Evolutionary conservation across 169 alveolate genomes (phyloP).

Genomic region (Cryptosporidium ubiquitum): DNA sequence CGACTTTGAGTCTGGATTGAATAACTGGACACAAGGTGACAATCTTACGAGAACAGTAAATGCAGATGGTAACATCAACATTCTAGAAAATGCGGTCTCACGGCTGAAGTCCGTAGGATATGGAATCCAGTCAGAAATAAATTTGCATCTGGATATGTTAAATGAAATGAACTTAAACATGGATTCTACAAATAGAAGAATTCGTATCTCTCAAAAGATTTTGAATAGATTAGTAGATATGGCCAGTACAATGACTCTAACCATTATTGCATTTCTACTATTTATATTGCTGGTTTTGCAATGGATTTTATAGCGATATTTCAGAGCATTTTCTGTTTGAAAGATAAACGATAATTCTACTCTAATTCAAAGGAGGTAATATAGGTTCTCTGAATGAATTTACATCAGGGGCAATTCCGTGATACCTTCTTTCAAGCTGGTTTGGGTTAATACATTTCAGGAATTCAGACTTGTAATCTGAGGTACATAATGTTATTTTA

Average conservation of each 20-base stretch:
- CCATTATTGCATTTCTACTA: slow-evolving; percentile 44
- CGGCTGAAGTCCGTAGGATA: slow-evolving; percentile 60
- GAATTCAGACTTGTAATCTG: slow-evolving; percentile 57
- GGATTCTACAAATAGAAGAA: slow-evolving; percentile 57
- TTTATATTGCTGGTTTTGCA: slow-evolving; percentile 44
- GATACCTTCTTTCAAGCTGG: slow-evolving; percentile 76
- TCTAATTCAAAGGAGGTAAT: slow-evolving; percentile 74
- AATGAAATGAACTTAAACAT: slow-evolving; percentile 38
- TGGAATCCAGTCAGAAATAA: slow-evolving; percentile 67
- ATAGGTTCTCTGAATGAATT: slow-evolving; percentile 69
- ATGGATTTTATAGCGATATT: slow-evolving; percentile 11
- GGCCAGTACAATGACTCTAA: slow-evolving; percentile 61
- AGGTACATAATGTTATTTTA: slow-evolving; percentile 38
- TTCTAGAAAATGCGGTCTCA: slow-evolving; percentile 44
- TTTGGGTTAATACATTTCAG: slow-evolving; percentile 25
- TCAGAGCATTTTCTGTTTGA: background rate
- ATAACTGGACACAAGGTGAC: slow-evolving; percentile 14
- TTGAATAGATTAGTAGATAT: slow-evolving; percentile 41
- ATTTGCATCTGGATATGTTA: slow-evolving; percentile 35
- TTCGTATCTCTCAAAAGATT: slow-evolving; percentile 28
- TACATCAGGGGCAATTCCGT: slow-evolving; percentile 78
- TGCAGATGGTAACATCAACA: slow-evolving; percentile 18
- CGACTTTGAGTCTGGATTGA: slow-evolving; percentile 28
- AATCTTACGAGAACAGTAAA: background rate
- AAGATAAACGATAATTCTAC: background rate